Conservation (phyloP, 352 stramenopile species). For the Phytophthora ohioensis region DNA sequence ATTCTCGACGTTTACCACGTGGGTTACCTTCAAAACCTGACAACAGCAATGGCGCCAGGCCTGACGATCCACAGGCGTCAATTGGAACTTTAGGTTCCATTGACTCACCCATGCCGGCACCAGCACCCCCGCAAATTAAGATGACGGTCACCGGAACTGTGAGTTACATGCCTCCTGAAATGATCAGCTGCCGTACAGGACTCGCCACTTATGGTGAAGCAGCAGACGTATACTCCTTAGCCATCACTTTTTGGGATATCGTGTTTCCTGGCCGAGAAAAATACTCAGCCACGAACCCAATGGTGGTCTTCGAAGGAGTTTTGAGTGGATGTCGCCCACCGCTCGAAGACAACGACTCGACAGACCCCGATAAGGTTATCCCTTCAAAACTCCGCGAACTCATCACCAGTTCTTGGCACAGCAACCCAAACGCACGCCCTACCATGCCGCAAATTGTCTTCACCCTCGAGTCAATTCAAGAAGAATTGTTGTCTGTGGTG, state of each 20-base stretch:
- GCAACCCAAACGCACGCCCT: conserved; percentile 56
- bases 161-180: conserved; percentile 80
- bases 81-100: conserved; percentile 24
- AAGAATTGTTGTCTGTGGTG: conserved; percentile 62
- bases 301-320: conserved; percentile 63
- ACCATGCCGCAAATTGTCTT: conserved; percentile 56
- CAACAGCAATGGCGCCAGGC: not conserved
- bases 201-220: conserved; percentile 65
- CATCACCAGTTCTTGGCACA: conserved; percentile 64
- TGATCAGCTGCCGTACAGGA: conserved; percentile 62
- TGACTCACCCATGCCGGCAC: conserved; percentile 3
- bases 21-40: conserved; percentile 15
- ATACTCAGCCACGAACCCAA: conserved; percentile 52
- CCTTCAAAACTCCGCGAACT: conserved; percentile 63
- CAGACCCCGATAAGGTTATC: conserved; percentile 24
- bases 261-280: conserved; percentile 58
- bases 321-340: conserved; percentile 54
- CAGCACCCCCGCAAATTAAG: conserved; percentile 40
- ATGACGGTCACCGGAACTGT: conserved; percentile 80
- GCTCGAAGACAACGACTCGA: conserved; percentile 38
- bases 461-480: conserved; percentile 64
- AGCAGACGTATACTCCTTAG: conserved; percentile 78
- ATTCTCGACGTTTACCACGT: conserved; percentile 57
- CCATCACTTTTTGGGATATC: conserved; percentile 82
- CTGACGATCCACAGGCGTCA: conserved; percentile 19